phyloP scores from a whole-genome alignment of 2,329 filamentous ascomycete genomes.

The Aspergillus thermomutatus region DNA sequence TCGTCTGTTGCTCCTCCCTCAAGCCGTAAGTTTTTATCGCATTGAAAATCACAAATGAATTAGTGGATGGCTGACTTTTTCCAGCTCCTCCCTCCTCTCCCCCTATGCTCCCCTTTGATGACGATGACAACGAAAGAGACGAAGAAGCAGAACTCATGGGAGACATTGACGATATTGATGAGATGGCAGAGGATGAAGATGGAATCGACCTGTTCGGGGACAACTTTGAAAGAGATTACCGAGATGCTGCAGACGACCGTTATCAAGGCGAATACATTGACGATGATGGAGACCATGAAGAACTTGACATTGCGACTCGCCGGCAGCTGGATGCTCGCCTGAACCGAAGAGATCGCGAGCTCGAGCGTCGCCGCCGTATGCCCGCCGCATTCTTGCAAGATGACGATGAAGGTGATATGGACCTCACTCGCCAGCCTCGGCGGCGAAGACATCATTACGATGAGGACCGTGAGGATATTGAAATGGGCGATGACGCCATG shows the following conservation, averaged over 20 bases:
- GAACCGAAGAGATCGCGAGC: constrained; percentile 60
- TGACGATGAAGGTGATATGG: constrained; percentile 79
- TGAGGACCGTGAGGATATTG: constrained; percentile 83
- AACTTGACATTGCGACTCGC: constrained; percentile 55
- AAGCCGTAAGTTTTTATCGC: constrained; percentile 52
- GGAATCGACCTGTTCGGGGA: constrained; percentile 68
- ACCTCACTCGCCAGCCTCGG: constrained; percentile 80
- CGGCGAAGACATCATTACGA: constrained; percentile 87
- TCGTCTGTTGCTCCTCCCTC: constrained; percentile 61
- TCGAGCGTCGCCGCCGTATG: constrained; percentile 57
- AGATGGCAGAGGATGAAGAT: constrained; percentile 66
- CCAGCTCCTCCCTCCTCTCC: constrained; percentile 57
- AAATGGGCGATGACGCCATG: constrained; percentile 91
- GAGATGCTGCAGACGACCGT: constrained; percentile 45
- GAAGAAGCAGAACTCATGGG: constrained; percentile 58
- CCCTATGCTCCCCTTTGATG: constrained; percentile 52
- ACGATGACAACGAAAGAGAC: constrained; percentile 44
- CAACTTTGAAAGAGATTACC: constrained; percentile 63
- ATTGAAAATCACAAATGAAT: background rate
- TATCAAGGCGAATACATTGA: constrained; percentile 61
- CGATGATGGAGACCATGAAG: constrained; percentile 63
- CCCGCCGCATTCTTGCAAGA: constrained; percentile 62
- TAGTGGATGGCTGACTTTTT: constrained; percentile 11
- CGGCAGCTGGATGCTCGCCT: constrained; percentile 60
- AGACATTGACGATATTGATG: constrained; percentile 65